Evolutionary conservation across 257 asterid species (phyloP).

Genomic region (Linaria vulgaris): DNA sequence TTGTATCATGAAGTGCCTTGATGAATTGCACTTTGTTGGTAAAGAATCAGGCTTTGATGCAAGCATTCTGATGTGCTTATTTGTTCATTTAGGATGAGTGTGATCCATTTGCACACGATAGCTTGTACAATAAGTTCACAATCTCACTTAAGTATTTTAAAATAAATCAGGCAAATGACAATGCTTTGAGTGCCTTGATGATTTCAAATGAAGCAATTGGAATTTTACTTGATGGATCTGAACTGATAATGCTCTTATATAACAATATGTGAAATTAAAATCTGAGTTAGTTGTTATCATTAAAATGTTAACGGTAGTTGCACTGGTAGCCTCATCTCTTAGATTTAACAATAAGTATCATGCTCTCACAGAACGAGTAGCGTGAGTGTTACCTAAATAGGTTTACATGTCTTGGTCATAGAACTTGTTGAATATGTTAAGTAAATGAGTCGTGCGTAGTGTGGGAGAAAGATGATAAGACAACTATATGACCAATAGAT

Average conservation of each 20-base stretch:
- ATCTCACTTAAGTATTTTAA: neutral
- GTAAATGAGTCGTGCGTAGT: too few relatives aligned
- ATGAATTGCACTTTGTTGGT: constrained; percentile 6
- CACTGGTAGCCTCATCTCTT: constrained; percentile 9
- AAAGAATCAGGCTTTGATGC: neutral
- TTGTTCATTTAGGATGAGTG: neutral
- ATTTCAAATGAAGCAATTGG: constrained; percentile 9
- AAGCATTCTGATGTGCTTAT: neutral
- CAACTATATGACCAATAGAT: too few relatives aligned
- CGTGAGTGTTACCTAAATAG: neutral
- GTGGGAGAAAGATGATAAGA: too few relatives aligned
- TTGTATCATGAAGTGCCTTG: neutral
- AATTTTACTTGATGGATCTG: neutral
- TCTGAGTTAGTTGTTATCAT: too few relatives aligned
- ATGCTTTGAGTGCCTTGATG: too few relatives aligned
- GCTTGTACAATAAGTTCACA: neutral
- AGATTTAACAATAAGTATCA: constrained; percentile 10
- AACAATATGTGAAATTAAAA: too few relatives aligned
- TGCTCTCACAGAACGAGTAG: neutral
- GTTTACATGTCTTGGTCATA: constrained; percentile 6
- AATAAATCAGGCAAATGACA: neutral
- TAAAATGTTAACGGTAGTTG: too few relatives aligned
- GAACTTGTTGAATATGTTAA: neutral
- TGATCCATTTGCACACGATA: neutral
- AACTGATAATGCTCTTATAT: neutral